Conservation (phyloP, 2,329 filamentous ascomycete species). For the Tolypocladium sp. region DNA sequence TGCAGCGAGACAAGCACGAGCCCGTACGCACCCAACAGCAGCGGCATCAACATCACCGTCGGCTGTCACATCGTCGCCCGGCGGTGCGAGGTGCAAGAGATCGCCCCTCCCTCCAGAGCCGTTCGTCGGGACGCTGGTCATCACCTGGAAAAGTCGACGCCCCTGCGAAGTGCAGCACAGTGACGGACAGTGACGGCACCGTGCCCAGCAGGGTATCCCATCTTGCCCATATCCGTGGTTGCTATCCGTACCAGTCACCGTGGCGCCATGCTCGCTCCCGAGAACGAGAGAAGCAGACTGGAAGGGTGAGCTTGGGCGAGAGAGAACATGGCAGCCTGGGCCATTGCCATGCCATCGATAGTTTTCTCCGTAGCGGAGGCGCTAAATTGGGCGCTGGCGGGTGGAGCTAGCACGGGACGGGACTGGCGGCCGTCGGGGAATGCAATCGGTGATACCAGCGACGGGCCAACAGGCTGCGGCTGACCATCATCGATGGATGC, state of each 20-base stretch:
- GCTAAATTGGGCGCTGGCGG: background rate
- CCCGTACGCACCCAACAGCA: too few relatives aligned
- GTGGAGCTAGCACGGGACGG: background rate
- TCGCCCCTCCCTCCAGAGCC: too few relatives aligned
- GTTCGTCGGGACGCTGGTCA: too few relatives aligned
- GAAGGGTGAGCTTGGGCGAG: background rate
- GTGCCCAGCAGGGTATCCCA: background rate
- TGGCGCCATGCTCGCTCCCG: background rate
- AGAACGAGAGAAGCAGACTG: background rate
- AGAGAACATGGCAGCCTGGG: background rate
- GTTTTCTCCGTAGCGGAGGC: background rate
- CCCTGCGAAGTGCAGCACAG: background rate
- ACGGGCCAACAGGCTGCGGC: background rate
- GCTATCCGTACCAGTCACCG: background rate
- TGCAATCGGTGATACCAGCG: conserved; percentile 2
- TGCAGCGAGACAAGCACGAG: background rate
- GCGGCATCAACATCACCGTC: too few relatives aligned
- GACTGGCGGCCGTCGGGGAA: conserved; percentile 1
- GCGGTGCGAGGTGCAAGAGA: too few relatives aligned
- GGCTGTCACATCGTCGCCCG: too few relatives aligned
- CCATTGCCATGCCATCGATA: background rate
- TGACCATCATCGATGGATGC: too few relatives aligned
- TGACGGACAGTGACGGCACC: background rate
- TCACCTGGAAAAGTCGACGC: too few relatives aligned
- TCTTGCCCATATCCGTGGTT: background rate